Base-by-base conservation (phyloP, 2,329 filamentous ascomycete species). In the Phoma sp. region DNA sequence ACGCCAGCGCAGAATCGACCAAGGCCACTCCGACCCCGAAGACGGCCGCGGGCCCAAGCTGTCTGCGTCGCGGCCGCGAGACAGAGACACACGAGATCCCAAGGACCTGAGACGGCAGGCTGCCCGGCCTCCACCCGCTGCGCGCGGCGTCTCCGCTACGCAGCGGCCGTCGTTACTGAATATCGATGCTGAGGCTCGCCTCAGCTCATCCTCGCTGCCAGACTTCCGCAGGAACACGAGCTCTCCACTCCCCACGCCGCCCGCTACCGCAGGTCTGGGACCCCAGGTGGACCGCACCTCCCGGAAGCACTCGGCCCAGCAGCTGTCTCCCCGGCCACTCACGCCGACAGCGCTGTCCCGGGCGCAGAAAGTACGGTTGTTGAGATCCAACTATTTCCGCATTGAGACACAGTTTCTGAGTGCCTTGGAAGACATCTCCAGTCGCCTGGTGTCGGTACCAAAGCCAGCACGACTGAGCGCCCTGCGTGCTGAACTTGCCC, bases 401-500 rank as follows among this genome's bases (percentile, higher is more conserved):
- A 90, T 86, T 57, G 84, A 95, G 73, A 93, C 89, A 0, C 88
- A 91, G 62, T 93, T 95, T 68, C 71, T 95, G 57, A 89, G 87
- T 3, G 90, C 90, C 1, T 80, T 95, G 13, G 89, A 93, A 71
- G 88, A 89, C 61, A 93, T 95, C 47, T 95, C 90, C 2, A 93
- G 91, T 69, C 86, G 90, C n/a, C 78, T 95, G 39, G 89, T 95
- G 5, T 82, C 89, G 48, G 90, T 95, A 4, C 90, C 90, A 1
- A 95, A 95, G 70, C 86, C 87, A 30, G 90, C 90, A 36, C 86
- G 90, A 29, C 81, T 95, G 64, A 95, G 90, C 73, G 90, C 91
- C 37, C 78, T 95, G 40, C 84, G 90, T 52, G 91, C 90, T 2
- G 90, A 95, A 74, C 80, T 95, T 56, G 90, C 89, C 11, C 80